Percentiles rank a stretch among this genome's conserved stretches.
These are phyloP conservation scores for Lachancea sp. DNA, from an alignment of 805 yeast genomes.

Conservation along the genomic window DNA sequence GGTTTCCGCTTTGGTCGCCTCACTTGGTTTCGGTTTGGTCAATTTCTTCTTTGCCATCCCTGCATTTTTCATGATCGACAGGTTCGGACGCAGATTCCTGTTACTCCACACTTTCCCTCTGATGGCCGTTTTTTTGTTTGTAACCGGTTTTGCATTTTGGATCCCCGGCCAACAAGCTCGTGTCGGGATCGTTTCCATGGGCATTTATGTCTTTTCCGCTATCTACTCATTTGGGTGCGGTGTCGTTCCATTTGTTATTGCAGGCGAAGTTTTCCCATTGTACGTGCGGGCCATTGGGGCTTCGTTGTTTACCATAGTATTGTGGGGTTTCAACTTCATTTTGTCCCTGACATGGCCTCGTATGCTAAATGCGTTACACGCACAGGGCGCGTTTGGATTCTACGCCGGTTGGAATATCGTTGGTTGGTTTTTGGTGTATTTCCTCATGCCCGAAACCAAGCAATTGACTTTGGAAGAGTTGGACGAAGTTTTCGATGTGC, in stretches of 20 bases:
- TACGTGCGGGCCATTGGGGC: conserved; percentile 76
- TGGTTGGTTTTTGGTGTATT: conserved; percentile 63
- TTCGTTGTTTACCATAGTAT: conserved; percentile 69
- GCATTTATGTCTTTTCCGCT: conserved; percentile 65
- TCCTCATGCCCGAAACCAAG: conserved; percentile 65
- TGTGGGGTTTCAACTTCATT: conserved; percentile 69
- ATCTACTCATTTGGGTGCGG: conserved; percentile 84
- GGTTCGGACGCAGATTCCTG: conserved; percentile 63
- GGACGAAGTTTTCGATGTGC: conserved; percentile 62
- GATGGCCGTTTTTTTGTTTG: conserved; percentile 52
- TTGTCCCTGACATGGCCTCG: conserved; percentile 78
- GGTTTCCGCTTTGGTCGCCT: conserved; percentile 62
- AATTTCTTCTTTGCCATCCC: conserved; percentile 79
- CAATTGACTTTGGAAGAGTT: conserved; percentile 63
- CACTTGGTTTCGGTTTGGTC: conserved; percentile 81
- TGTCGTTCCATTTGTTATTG: conserved; percentile 83
- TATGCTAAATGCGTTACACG: conserved; percentile 54
- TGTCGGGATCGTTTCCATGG: conserved; percentile 61
- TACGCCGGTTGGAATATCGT: conserved; percentile 80
- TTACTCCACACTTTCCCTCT: conserved; percentile 55
- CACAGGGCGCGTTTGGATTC: conserved; percentile 85
- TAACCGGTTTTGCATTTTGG: conserved; percentile 70
- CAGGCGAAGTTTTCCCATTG: conserved; percentile 78
- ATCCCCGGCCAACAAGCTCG: conserved; percentile 49
- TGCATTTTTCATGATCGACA: conserved; percentile 73